Conservation (phyloP, 2,329 filamentous ascomycete genomes). For the Colletotrichum echinochloae region DNA sequence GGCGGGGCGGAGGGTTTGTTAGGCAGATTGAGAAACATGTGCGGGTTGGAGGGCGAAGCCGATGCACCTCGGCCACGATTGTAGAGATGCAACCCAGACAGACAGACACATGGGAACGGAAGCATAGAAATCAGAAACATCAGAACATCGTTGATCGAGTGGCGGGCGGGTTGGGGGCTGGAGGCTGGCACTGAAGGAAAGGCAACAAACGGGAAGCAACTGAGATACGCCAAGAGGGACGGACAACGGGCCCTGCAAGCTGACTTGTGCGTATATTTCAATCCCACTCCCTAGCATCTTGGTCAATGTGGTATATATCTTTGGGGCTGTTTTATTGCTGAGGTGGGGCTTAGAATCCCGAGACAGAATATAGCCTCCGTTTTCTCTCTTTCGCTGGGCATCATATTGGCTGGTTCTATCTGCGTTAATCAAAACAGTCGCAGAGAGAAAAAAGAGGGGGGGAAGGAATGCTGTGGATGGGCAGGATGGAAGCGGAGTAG, state of each 20-base stretch:
- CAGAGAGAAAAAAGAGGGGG: background rate
- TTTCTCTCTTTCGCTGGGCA: constrained; percentile 2
- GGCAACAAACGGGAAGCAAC: background rate
- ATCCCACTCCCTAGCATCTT: background rate
- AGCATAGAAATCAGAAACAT: constrained; percentile 17
- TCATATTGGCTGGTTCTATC: background rate
- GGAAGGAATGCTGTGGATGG: background rate
- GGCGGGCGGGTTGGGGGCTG: background rate
- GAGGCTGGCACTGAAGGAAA: background rate
- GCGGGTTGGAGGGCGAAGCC: background rate
- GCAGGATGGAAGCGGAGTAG: background rate
- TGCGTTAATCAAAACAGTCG: background rate
- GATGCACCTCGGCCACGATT: background rate
- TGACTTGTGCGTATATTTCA: background rate
- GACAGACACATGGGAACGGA: constrained; percentile 18
- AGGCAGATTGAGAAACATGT: background rate
- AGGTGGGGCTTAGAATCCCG: constrained; percentile 7
- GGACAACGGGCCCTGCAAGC: background rate
- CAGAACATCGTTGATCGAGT: constrained; percentile 8
- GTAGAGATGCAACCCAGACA: background rate
- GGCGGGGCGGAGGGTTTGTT: constrained; percentile 14
- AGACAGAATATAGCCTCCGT: constrained; percentile 20
- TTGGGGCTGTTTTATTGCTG: background rate
- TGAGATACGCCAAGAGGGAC: background rate
- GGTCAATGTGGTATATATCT: background rate